phyloP scores from a whole-genome alignment of 441 rosid genomes.

The Macaranga tanarius region DNA sequence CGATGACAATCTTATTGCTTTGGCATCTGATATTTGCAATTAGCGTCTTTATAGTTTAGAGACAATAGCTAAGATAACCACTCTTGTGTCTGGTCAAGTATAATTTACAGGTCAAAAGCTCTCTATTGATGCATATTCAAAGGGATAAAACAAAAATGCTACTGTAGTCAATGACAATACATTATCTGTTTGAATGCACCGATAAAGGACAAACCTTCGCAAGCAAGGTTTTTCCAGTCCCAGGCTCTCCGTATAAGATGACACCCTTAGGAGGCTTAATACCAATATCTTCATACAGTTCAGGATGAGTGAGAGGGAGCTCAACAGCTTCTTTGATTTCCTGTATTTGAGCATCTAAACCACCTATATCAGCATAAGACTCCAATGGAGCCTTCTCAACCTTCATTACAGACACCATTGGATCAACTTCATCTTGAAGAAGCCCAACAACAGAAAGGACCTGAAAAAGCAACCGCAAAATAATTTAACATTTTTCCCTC shows the following conservation, averaged over 20 bases:
- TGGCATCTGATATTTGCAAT: not conserved
- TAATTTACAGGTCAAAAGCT: not conserved
- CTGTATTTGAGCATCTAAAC: constrained; percentile 95
- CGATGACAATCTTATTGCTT: not conserved
- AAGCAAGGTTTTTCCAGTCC: constrained; percentile 93
- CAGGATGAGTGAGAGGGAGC: constrained; percentile 97
- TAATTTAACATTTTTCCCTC: not conserved
- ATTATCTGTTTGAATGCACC: constrained; percentile 3
- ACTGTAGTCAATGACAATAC: not conserved
- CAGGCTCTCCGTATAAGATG: constrained; percentile 94
- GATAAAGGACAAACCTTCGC: constrained; percentile 60
- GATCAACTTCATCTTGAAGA: constrained; percentile 95
- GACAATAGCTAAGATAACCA: not conserved
- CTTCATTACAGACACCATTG: constrained; percentile 99
- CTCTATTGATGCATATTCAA: not conserved
- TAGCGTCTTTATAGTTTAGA: not conserved
- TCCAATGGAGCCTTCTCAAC: constrained; percentile 98
- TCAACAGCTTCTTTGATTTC: constrained; percentile 97
- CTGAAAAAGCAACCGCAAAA: constrained; percentile 28
- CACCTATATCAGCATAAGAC: constrained; percentile 95
- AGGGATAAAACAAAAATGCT: not conserved
- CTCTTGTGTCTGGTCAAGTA: not conserved
- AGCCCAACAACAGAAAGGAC: constrained; percentile 94
- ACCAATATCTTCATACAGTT: constrained; percentile 92
- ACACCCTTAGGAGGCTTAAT: constrained; percentile 97